These are phyloP conservation scores for Psidium guajava DNA, from an alignment of 345 rosid species.

Conservation along the genomic window DNA sequence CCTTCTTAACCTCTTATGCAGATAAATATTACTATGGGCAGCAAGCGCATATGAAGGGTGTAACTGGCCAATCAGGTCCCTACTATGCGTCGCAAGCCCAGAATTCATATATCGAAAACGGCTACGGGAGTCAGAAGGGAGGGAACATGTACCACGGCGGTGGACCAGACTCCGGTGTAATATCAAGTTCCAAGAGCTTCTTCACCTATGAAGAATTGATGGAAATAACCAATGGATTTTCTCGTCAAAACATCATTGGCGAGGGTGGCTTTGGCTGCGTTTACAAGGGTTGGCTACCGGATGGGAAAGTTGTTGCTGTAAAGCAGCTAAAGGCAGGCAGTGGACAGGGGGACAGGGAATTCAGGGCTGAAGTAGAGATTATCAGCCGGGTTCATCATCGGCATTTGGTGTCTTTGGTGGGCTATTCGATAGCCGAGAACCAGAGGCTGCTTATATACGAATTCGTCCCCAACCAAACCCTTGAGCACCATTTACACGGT, in stretches of 20 bases:
- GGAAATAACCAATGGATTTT: constrained; percentile 70
- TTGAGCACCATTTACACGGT: constrained; percentile 89
- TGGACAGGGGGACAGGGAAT: constrained; percentile 98
- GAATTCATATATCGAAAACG: constrained; percentile 17
- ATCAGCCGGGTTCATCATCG: constrained; percentile 94
- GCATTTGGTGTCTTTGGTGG: constrained; percentile 88
- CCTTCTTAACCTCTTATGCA: constrained; percentile 4
- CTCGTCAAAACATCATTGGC: constrained; percentile 60
- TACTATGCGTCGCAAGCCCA: constrained; percentile 29
- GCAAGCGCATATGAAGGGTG: constrained; percentile 11
- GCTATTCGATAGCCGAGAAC: constrained; percentile 54
- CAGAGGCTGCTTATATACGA: constrained; percentile 83
- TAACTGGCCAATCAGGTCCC: constrained; percentile 22
- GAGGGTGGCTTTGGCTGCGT: constrained; percentile 98
- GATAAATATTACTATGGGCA: constrained; percentile 49
- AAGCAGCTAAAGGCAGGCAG: constrained; percentile 93
- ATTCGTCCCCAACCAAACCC: constrained; percentile 79
- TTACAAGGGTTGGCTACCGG: constrained; percentile 43
- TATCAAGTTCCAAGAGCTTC: constrained; percentile 38
- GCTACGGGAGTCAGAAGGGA: constrained; percentile 40
- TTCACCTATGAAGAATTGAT: constrained; percentile 66
- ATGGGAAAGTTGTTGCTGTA: constrained; percentile 64
- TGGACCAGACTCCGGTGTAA: constrained; percentile 32
- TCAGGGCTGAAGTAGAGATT: constrained; percentile 90
- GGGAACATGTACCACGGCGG: constrained; percentile 22